phyloP scores from a whole-genome alignment of 2,329 filamentous ascomycete species.

The Pyrenophora graminea region DNA sequence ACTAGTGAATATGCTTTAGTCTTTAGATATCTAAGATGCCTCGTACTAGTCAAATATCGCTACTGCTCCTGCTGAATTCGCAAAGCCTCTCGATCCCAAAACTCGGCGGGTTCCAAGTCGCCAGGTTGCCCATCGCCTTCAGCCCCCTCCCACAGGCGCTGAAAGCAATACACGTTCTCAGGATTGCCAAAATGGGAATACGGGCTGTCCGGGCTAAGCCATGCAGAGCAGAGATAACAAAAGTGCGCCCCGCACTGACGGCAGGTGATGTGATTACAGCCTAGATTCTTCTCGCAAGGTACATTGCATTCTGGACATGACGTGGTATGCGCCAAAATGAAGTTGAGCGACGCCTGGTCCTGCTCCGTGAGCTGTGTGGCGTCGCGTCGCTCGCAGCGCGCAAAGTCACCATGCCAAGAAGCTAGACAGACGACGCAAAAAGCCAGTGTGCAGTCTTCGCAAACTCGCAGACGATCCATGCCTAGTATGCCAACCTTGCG shows the following conservation, averaged over 20 bases:
- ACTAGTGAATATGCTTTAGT: too few species aligned
- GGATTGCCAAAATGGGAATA: slow-evolving; percentile 84
- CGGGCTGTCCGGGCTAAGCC: slow-evolving; percentile 78
- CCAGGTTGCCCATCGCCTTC: slow-evolving; percentile 67
- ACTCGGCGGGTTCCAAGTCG: slow-evolving; percentile 50
- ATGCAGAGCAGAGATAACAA: slow-evolving; percentile 91
- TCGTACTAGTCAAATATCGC: too few species aligned
- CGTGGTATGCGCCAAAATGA: slow-evolving; percentile 78
- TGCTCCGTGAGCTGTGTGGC: slow-evolving; percentile 76
- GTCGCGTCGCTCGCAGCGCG: slow-evolving; percentile 69
- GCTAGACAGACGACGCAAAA: slow-evolving; percentile 78
- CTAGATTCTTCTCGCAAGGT: slow-evolving; percentile 85
- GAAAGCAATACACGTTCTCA: slow-evolving; percentile 70
- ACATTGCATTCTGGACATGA: slow-evolving; percentile 86
- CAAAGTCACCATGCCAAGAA: slow-evolving; percentile 92
- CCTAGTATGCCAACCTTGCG: slow-evolving; percentile 51
- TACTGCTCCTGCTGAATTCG: slow-evolving; percentile 25
- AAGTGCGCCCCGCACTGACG: slow-evolving; percentile 89
- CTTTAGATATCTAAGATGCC: too few species aligned
- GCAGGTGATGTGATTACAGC: slow-evolving; percentile 72
- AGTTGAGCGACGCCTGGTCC: slow-evolving; percentile 84
- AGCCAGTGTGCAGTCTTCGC: slow-evolving; percentile 73
- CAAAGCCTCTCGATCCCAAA: slow-evolving; percentile 44
- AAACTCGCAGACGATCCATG: slow-evolving; percentile 76
- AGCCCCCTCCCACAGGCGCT: slow-evolving; percentile 88